Percentiles rank a stretch among this genome's conserved stretches.
Conservation (phyloP, 768 basidiomycete genomes). For the Kwoniella newhampshirensis region DNA sequence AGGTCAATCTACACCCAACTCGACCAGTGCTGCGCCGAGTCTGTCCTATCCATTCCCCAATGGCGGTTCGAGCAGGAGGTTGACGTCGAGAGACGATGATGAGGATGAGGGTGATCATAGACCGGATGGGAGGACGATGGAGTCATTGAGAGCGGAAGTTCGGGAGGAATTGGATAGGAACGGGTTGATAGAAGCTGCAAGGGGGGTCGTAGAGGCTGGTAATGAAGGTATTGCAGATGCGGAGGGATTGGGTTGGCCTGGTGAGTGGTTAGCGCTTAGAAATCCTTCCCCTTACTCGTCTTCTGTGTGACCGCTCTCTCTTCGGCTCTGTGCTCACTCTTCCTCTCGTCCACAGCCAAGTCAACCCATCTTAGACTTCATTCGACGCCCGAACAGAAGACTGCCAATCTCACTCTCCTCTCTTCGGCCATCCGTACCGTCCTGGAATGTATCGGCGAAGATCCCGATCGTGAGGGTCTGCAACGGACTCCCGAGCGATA, state of each 20-base stretch:
- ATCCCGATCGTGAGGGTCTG: slow-evolving; percentile 91
- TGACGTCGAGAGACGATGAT: slow-evolving; percentile 16
- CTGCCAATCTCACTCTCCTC: slow-evolving; percentile 72
- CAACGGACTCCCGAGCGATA: slow-evolving; percentile 90
- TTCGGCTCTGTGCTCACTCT: neutral
- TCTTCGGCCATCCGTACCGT: slow-evolving; percentile 82
- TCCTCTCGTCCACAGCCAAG: slow-evolving; percentile 64
- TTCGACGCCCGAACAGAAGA: slow-evolving; percentile 71
- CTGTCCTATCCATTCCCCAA: neutral
- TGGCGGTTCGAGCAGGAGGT: neutral
- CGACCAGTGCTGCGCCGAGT: neutral
- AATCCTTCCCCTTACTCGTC: slow-evolving; percentile 2
- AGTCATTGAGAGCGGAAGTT: slow-evolving; percentile 34
- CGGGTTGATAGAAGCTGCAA: slow-evolving; percentile 18
- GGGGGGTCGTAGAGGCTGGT: slow-evolving; percentile 23
- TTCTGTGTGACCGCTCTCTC: slow-evolving; percentile 3
- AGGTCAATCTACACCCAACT: slow-evolving; percentile 65
- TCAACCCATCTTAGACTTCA: slow-evolving; percentile 81
- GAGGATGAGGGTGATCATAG: slow-evolving; percentile 41
- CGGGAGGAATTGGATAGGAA: slow-evolving; percentile 30
- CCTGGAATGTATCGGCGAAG: slow-evolving; percentile 96
- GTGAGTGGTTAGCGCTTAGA: slow-evolving; percentile 55
- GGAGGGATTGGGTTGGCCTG: slow-evolving; percentile 86
- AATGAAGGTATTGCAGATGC: slow-evolving; percentile 48
- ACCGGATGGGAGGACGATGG: slow-evolving; percentile 36